Conservation (phyloP, 1,139 yeast species). For the Geotrichum bryndzae region DNA sequence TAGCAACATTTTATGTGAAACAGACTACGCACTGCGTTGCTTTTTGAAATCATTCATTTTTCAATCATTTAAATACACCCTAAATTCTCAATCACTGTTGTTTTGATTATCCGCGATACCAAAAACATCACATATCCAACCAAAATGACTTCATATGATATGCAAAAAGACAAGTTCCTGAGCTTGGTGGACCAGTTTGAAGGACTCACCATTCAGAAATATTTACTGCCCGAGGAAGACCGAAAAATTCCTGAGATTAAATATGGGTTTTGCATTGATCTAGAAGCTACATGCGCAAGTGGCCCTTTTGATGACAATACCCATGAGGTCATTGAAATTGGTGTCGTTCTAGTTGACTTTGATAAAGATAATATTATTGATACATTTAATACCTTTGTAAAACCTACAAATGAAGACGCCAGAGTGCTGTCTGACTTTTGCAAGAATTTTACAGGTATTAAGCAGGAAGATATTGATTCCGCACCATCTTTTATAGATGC, state of each 20-base stretch:
- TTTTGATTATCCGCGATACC: neutral
- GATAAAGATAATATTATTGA: conserved; percentile 14
- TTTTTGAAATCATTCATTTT: too few relatives aligned
- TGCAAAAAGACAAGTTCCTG: neutral
- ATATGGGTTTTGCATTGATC: conserved; percentile 24
- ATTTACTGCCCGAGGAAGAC: conserved; percentile 5
- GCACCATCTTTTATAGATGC: conserved; percentile 24
- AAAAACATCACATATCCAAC: neutral
- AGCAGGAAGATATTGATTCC: conserved; percentile 17
- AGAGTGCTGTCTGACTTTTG: conserved; percentile 19
- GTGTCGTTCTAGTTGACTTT: conserved; percentile 22
- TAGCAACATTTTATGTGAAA: too few relatives aligned
- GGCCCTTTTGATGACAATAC: conserved; percentile 13
- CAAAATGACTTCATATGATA: neutral
- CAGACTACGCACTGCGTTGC: too few relatives aligned
- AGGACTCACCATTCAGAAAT: neutral
- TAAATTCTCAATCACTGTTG: too few relatives aligned
- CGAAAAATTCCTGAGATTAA: conserved; percentile 13
- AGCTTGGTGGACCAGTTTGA: neutral
- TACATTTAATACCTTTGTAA: conserved; percentile 17
- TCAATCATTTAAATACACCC: too few relatives aligned
- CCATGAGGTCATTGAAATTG: conserved; percentile 27
- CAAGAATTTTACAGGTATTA: conserved; percentile 20
- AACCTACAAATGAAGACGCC: conserved; percentile 17
- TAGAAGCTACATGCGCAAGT: conserved; percentile 26